Percentiles rank a stretch among this genome's conserved stretches.
phyloP scores from a whole-genome alignment of 2,329 filamentous ascomycete species.

The Hypoxylon sp. region DNA sequence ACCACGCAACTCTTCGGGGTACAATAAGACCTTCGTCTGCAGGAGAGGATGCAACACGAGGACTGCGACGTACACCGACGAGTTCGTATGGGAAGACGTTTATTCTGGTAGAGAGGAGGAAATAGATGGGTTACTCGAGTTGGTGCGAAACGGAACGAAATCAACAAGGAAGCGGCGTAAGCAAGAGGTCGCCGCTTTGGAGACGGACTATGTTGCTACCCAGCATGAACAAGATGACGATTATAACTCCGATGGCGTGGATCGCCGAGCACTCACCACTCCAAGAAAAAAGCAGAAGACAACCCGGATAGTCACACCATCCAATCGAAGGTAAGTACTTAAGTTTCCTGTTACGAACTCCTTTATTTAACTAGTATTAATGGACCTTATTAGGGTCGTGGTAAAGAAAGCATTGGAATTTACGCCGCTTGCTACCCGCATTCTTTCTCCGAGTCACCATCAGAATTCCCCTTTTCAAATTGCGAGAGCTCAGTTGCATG shows the following conservation, averaged over 20 bases:
- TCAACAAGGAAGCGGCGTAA: conserved; percentile 64
- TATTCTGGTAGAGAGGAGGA: conserved; percentile 73
- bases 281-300: conserved; percentile 66
- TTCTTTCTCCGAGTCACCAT: conserved; percentile 77
- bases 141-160: conserved; percentile 77
- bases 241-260: conserved; percentile 50
- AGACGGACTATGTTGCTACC: conserved; percentile 45
- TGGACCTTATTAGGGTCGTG: conserved; percentile 59
- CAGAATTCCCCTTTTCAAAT: conserved; percentile 90
- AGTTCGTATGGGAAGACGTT: conserved; percentile 90
- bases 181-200: conserved; percentile 42
- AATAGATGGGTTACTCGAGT: conserved; percentile 70
- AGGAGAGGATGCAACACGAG: conserved; percentile 87
- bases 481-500: conserved; percentile 87
- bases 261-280: conserved; percentile 52
- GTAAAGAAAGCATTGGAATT: conserved; percentile 93
- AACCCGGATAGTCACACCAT: conserved; percentile 54
- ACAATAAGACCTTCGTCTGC: conserved; percentile 89
- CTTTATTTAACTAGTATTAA: background rate
- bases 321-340: conserved; percentile 54
- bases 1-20: conserved; percentile 75
- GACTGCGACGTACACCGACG: conserved; percentile 89
- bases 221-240: conserved; percentile 45
- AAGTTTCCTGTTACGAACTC: conserved; percentile 57
- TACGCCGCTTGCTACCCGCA: conserved; percentile 89